Conservation (phyloP, 495 filamentous ascomycete species). For the Hyaloscypha finlandica region DNA sequence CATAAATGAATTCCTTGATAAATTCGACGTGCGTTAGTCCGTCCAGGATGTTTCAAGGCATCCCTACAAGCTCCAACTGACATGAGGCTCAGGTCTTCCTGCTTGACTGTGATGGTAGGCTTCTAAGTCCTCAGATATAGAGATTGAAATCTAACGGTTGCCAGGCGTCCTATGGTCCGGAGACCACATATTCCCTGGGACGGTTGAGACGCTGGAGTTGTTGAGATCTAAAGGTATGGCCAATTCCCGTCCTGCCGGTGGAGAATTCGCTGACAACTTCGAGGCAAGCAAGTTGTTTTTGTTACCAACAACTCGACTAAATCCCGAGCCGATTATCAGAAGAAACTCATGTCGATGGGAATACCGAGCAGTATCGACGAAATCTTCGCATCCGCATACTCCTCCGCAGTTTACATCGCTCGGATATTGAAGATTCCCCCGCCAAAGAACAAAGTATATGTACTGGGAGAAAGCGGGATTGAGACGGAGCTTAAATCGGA, state of each 20-base stretch:
- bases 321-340: slow-evolving; percentile 86
- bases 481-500: slow-evolving; percentile 83
- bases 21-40: slow-evolving; percentile 77
- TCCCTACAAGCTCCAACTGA: slow-evolving; percentile 9
- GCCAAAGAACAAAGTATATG: slow-evolving; percentile 88
- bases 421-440: slow-evolving; percentile 78
- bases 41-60: neutral
- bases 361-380: slow-evolving; percentile 83
- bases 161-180: slow-evolving; percentile 96
- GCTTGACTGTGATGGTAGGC: slow-evolving; percentile 92
- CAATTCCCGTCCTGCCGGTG: neutral
- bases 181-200: slow-evolving; percentile 80
- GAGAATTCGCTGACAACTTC: slow-evolving; percentile 1
- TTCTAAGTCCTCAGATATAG: slow-evolving; percentile 18
- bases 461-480: slow-evolving; percentile 88
- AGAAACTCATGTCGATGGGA: slow-evolving; percentile 81
- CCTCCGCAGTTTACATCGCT: slow-evolving; percentile 92
- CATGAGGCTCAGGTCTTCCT: slow-evolving; percentile 70
- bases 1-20: slow-evolving; percentile 79
- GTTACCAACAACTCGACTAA: slow-evolving; percentile 99
- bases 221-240: slow-evolving; percentile 72
- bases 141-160: neutral
- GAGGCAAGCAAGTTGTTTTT: slow-evolving; percentile 91
- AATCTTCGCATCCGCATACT: slow-evolving; percentile 95
- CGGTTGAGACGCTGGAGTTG: slow-evolving; percentile 78